phyloP scores from a whole-genome alignment of 768 basidiomycete species.

The Boletus huronensis region DNA sequence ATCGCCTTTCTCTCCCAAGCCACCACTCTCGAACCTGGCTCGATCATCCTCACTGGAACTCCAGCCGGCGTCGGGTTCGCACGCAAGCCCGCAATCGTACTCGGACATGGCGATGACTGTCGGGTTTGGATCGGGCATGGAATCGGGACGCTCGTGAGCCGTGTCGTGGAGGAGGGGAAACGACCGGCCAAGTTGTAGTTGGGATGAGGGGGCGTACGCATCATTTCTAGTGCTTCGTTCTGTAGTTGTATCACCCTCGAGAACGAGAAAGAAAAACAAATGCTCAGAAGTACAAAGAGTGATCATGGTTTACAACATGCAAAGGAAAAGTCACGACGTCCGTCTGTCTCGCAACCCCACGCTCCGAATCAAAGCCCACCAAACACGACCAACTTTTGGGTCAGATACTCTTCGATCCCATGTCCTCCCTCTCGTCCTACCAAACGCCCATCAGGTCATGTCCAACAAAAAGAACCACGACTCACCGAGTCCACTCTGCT shows the following conservation, averaged over 20 bases:
- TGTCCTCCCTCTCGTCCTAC: slow-evolving; percentile 81
- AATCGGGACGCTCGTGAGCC: slow-evolving; percentile 76
- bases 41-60: slow-evolving; percentile 80
- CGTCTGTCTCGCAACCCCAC: not conserved
- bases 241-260: not conserved
- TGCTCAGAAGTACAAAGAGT: not conserved
- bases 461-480: not conserved
- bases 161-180: slow-evolving; percentile 65
- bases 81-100: slow-evolving; percentile 62
- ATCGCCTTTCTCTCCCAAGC: slow-evolving; percentile 80
- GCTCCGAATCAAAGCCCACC: slow-evolving; percentile 51
- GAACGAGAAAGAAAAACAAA: not conserved
- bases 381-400: slow-evolving; percentile 75
- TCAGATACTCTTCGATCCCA: slow-evolving; percentile 89
- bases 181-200: slow-evolving; percentile 42
- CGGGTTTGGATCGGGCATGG: slow-evolving; percentile 66
- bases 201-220: too few species aligned
- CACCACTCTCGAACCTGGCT: slow-evolving; percentile 78
- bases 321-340: not conserved
- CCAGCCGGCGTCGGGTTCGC: slow-evolving; percentile 82
- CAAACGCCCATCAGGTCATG: not conserved
- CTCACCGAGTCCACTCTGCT: slow-evolving; percentile 77
- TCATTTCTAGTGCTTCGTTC: not conserved
- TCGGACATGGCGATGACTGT: slow-evolving; percentile 74
- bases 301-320: slow-evolving; percentile 1